Base-by-base conservation (phyloP, 306 rosid genomes). In the Fagus crenata region DNA sequence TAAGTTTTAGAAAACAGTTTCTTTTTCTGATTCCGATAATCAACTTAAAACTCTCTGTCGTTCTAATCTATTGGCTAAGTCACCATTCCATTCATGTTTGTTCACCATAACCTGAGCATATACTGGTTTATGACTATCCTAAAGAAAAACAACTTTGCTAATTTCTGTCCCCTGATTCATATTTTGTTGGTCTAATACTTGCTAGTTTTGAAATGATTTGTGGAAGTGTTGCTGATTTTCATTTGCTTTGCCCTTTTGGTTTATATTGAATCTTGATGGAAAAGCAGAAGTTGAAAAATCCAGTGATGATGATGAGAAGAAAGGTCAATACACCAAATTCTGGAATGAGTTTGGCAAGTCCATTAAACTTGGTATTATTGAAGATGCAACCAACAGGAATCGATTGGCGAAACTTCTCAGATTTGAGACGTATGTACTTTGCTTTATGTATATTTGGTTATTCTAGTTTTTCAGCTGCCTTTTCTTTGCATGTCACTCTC, bases 291-390 rank as follows among this genome's bases (percentile, higher is more conserved):
- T 71, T 75, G 97, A 86, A 43, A 85, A 82, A 60, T 82, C 97
- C 35, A 53, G 87, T n/a, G 97, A 91, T 58, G 72, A 78, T 55
- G 91, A 95, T 72, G 97, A 89, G 89, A 96, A 91, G 90, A 89
- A 72, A 76, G 99, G 99, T 60, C 96, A 96, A 74, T 96, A 92
- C 69, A 63, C 93, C 18, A 89, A 83, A 83, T 96, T 96, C 90
- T 96, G 99, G 99, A 96, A 92, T 72, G 97, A 89, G 88, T 96
- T 96, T 71, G 99, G 99, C 12, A 96, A 93, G 85, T 96, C 99
- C 72, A 84, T 96, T 76, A 96, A 96, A 79, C 96, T 96, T 15
- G 99, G 99, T 78, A 96, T 96, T 78, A 89, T 96, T 75, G 99
- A 96, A 84, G 99, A 96, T 81, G 97, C 99, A 15, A 87, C 99